Conservation (phyloP, 139 green algal genomes). For the Chlamydomonas sp. region DNA sequence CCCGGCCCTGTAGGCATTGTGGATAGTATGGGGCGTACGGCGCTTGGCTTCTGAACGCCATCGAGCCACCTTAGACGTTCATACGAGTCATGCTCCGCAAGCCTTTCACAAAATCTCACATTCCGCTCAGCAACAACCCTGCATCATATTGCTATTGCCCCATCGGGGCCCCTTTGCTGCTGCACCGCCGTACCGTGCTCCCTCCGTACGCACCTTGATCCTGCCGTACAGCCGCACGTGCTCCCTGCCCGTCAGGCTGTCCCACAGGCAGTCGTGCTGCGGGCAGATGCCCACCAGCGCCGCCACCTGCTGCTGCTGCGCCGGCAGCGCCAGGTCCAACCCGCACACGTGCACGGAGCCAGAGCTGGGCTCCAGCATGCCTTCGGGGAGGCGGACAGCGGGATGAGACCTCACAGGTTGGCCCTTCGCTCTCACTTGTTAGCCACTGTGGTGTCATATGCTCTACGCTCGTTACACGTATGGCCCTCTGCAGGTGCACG, state of each 20-base stretch:
- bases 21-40: neutral
- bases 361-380: slow-evolving; percentile 47
- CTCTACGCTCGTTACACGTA: no score
- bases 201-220: slow-evolving; percentile 58
- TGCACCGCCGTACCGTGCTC: neutral
- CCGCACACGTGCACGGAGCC: slow-evolving; percentile 46
- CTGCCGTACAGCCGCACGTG: slow-evolving; percentile 66
- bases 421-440: no score
- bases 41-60: neutral
- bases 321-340: slow-evolving; percentile 4
- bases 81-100: no score
- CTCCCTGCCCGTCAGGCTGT: slow-evolving; percentile 70
- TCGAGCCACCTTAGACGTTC: neutral
- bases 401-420: no score
- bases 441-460: no score
- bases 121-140: no score
- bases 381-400: neutral
- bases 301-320: neutral
- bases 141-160: neutral
- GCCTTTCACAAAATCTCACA: no score
- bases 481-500: no score
- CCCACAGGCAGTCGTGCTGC: slow-evolving; percentile 92
- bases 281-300: slow-evolving; percentile 28
- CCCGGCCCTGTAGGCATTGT: slow-evolving; percentile 13
- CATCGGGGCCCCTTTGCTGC: neutral